These are phyloP conservation scores for Daldinia childiae DNA, from an alignment of 495 filamentous ascomycete genomes.

Conservation along the genomic window DNA sequence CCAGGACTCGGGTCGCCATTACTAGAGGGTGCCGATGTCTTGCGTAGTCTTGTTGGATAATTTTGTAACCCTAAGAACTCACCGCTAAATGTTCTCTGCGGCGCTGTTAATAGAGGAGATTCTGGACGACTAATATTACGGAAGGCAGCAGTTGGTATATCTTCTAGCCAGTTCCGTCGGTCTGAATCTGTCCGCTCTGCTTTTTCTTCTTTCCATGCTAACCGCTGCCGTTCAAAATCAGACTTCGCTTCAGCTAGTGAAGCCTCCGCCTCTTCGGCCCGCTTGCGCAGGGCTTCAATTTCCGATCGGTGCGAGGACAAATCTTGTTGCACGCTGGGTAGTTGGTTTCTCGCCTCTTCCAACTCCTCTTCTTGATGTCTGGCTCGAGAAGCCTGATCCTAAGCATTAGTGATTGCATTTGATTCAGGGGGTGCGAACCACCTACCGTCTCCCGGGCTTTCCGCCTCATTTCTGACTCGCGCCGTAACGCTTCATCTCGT, in stretches of 20 bases:
- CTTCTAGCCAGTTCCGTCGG: constrained; percentile 77
- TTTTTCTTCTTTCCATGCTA: constrained; percentile 75
- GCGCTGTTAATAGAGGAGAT: constrained; percentile 54
- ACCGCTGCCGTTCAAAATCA: constrained; percentile 59
- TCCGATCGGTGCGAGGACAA: constrained; percentile 67
- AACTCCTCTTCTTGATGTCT: constrained; percentile 85
- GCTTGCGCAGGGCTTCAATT: constrained; percentile 68
- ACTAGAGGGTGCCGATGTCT: constrained; percentile 56
- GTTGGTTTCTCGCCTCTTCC: constrained; percentile 71
- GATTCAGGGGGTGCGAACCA: neutral
- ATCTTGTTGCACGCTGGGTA: constrained; percentile 67
- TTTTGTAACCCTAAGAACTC: constrained; percentile 57
- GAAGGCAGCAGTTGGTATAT: constrained; percentile 50
- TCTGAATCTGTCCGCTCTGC: constrained; percentile 74
- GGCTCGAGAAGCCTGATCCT: constrained; percentile 70
- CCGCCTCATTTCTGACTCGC: constrained; percentile 83
- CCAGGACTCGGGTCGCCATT: constrained; percentile 52
- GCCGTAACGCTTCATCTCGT: constrained; percentile 81
- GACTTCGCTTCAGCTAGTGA: constrained; percentile 63
- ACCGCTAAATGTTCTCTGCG: constrained; percentile 58
- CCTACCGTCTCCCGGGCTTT: constrained; percentile 88
- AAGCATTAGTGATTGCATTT: constrained; percentile 33
- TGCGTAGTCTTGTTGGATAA: constrained; percentile 54
- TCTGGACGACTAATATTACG: constrained; percentile 57
- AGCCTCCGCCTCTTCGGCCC: constrained; percentile 70